Percentiles rank a stretch among this genome's conserved stretches.
phyloP scores from a whole-genome alignment of 192 early-diverging fungal species.

The Obelidium mucronatum region DNA sequence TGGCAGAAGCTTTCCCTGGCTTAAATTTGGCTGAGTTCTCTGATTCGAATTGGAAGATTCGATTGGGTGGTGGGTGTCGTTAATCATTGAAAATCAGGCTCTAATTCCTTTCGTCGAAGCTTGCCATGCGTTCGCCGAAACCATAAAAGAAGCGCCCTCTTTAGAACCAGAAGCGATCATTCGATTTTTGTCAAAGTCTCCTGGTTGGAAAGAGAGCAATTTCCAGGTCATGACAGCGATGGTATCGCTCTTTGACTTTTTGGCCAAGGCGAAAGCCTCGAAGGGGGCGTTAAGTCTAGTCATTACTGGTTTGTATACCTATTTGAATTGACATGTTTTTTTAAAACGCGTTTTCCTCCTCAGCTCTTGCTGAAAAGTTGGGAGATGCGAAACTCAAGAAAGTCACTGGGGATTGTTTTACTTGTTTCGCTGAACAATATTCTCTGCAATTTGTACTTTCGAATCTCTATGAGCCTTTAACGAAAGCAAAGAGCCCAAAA shows the following conservation, averaged over 20 bases:
- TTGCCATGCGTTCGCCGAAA: conserved; percentile 78
- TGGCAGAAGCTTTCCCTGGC: conserved; percentile 70
- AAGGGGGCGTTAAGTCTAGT: conserved; percentile 14
- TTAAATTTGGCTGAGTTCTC: conserved; percentile 66
- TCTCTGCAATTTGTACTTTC: conserved; percentile 84
- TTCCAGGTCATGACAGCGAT: conserved; percentile 87
- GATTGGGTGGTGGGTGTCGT: conserved; percentile 69
- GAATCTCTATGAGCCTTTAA: conserved; percentile 79
- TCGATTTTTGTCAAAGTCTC: conserved; percentile 79
- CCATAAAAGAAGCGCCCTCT: conserved; percentile 60
- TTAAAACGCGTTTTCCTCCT: too few relatives aligned
- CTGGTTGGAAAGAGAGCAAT: conserved; percentile 98
- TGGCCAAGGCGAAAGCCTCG: conserved; percentile 56
- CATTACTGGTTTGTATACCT: conserved; percentile 33
- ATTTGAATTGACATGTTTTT: conserved; percentile 75
- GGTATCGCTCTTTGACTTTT: conserved; percentile 75
- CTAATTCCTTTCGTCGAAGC: too few relatives aligned
- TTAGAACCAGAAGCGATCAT: conserved; percentile 86
- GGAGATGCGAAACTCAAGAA: conserved; percentile 96
- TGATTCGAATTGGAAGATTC: conserved; percentile 85
- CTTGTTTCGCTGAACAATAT: conserved; percentile 75
- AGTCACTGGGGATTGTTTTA: conserved; percentile 79
- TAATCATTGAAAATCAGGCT: conserved; percentile 9
- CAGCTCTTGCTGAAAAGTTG: conserved; percentile 85
- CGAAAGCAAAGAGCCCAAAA: conserved; percentile 89